Evolutionary conservation across 2,329 filamentous ascomycete species (phyloP).

Genomic region (Geosmithia morbida): DNA sequence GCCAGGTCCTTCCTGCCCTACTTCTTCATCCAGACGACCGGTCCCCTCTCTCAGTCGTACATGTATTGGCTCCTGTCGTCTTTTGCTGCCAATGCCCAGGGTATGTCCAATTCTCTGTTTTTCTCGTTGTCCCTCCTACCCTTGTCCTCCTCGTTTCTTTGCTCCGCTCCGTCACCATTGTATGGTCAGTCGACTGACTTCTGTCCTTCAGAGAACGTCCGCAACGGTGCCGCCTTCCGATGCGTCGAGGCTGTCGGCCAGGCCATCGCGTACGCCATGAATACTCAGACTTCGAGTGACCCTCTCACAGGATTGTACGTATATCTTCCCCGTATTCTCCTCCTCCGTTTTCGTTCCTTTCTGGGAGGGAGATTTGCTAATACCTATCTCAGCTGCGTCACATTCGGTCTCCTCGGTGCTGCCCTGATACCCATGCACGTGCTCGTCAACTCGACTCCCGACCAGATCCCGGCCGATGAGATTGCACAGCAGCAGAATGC

Average conservation of each 20-base stretch:
- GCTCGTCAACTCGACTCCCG: conserved; percentile 22
- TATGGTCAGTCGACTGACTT: background rate
- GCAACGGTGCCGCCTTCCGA: conserved; percentile 23
- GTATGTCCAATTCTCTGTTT: conserved; percentile 6
- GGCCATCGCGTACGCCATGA: conserved; percentile 24
- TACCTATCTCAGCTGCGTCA: conserved; percentile 16
- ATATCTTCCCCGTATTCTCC: conserved; percentile 1
- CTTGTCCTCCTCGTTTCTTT: background rate
- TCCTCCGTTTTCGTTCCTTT: background rate
- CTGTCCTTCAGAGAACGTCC: conserved; percentile 17
- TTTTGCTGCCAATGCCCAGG: conserved; percentile 23
- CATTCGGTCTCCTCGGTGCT: conserved; percentile 20
- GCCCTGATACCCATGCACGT: conserved; percentile 19
- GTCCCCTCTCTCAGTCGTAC: conserved; percentile 25
- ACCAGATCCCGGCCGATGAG: conserved; percentile 22
- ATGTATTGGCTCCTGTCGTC: conserved; percentile 28
- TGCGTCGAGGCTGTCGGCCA: conserved; percentile 24
- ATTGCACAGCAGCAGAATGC: conserved; percentile 15
- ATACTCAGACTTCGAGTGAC: conserved; percentile 20
- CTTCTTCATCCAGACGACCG: conserved; percentile 26
- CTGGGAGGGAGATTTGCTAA: background rate
- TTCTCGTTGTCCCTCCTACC: background rate
- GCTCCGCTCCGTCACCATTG: too few species aligned
- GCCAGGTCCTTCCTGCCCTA: conserved; percentile 28
- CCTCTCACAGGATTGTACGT: conserved; percentile 23